Percentiles rank a stretch among this genome's conserved stretches.
These are phyloP conservation scores for Paramyrothecium sp. DNA, from an alignment of 2,329 filamentous ascomycete genomes.

Conservation along the genomic window DNA sequence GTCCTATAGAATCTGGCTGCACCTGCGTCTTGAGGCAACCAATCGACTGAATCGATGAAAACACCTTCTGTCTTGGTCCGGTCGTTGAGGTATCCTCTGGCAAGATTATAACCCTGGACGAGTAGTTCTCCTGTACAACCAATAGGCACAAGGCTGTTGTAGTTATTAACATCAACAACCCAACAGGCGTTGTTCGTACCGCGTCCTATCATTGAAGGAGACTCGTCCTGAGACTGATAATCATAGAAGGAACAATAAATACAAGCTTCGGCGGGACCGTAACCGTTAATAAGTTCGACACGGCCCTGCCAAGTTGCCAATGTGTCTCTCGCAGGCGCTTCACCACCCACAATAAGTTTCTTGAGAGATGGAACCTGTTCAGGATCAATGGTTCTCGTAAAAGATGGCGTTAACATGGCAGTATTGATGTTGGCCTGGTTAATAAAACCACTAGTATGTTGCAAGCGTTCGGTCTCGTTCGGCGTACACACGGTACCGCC, in stretches of 20 bases:
- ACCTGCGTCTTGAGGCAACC: constrained; percentile 7
- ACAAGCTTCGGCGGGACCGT: constrained; percentile 17
- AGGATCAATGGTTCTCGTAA: neutral
- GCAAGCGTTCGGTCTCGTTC: neutral
- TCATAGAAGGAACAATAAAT: neutral
- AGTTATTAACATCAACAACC: constrained; percentile 10
- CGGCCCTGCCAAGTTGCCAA: neutral
- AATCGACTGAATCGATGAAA: neutral
- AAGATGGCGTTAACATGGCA: neutral
- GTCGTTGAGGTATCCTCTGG: constrained; percentile 9
- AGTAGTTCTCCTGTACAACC: constrained; percentile 13
- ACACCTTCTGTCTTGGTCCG: constrained; percentile 16
- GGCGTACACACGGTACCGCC: constrained; percentile 21
- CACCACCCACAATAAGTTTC: neutral
- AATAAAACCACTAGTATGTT: constrained; percentile 10
- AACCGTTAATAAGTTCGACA: constrained; percentile 3
- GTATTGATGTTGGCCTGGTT: neutral
- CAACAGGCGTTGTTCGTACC: constrained; percentile 6
- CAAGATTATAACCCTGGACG: constrained; percentile 12
- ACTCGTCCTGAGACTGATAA: neutral
- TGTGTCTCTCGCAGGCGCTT: neutral
- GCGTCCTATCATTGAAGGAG: constrained; percentile 3
- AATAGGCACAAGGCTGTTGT: constrained; percentile 10
- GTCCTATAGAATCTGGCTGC: constrained; percentile 7
- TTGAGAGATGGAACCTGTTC: neutral